Conservation (phyloP, 1,284 basidiomycete species). For the Singerocomus rubriflavus region DNA sequence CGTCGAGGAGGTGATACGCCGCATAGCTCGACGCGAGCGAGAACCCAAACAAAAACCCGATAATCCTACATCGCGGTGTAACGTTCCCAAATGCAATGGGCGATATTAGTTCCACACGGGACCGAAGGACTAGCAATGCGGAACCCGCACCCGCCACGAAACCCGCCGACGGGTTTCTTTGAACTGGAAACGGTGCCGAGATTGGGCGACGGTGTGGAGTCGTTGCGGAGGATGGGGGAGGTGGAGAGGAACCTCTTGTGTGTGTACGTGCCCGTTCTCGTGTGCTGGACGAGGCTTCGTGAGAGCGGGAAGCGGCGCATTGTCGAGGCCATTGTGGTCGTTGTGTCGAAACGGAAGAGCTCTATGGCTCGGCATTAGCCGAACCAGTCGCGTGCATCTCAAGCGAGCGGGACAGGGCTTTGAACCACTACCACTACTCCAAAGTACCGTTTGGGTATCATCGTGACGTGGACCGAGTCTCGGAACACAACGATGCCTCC, state of each 20-base stretch:
- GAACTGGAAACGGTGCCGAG: slow-evolving; percentile 56
- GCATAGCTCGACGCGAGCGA: slow-evolving; percentile 81
- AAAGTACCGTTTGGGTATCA: no score
- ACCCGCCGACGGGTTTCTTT: slow-evolving; percentile 80
- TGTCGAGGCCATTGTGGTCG: slow-evolving; percentile 38
- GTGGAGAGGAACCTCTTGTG: slow-evolving; percentile 37
- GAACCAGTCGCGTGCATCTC: slow-evolving; percentile 8
- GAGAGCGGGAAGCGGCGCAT: slow-evolving; percentile 36
- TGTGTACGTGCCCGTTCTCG: slow-evolving; percentile 22
- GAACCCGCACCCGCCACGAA: slow-evolving; percentile 73
- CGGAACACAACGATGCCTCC: slow-evolving; percentile 40
- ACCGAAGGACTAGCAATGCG: background rate
- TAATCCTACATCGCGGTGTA: slow-evolving; percentile 50
- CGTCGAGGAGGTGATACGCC: slow-evolving; percentile 84
- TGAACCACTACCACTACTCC: background rate
- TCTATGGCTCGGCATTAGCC: slow-evolving; percentile 26
- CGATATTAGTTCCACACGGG: slow-evolving; percentile 10
- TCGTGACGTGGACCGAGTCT: background rate
- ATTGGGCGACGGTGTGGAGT: slow-evolving; percentile 44
- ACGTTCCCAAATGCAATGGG: background rate
- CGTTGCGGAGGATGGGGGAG: slow-evolving; percentile 44
- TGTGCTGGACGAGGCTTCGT: slow-evolving; percentile 21
- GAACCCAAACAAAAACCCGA: slow-evolving; percentile 89
- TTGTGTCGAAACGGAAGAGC: background rate
- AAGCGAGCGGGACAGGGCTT: background rate